phyloP scores from a whole-genome alignment of 2,329 filamentous ascomycete species.

The Nigrograna mackinnonii region DNA sequence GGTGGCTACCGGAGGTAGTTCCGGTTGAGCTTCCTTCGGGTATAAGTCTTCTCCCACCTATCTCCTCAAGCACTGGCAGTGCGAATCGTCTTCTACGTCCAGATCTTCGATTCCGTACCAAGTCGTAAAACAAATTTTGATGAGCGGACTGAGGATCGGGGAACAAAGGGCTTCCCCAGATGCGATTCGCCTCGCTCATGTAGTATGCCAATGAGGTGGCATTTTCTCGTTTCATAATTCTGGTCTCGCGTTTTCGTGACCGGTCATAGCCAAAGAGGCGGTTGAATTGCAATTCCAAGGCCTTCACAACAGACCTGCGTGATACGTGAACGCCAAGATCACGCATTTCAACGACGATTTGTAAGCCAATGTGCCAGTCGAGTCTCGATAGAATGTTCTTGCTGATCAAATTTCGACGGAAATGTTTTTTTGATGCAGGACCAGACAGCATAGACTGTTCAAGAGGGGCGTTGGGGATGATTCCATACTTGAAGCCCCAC shows the following conservation, averaged over 20 bases:
- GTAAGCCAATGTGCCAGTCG: conserved; percentile 32
- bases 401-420: conserved; percentile 21
- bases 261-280: conserved; percentile 31
- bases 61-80: too few relatives aligned
- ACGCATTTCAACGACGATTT: conserved; percentile 28
- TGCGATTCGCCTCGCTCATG: conserved; percentile 26
- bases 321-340: conserved; percentile 30
- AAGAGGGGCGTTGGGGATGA: conserved; percentile 22
- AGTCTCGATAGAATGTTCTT: conserved; percentile 18
- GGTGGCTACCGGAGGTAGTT: too few relatives aligned
- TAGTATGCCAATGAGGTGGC: conserved; percentile 22
- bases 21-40: too few relatives aligned
- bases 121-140: too few relatives aligned
- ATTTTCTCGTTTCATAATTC: conserved; percentile 25
- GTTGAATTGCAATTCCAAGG: conserved; percentile 28
- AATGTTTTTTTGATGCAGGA: conserved; percentile 24
- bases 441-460: conserved; percentile 27
- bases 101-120: too few relatives aligned
- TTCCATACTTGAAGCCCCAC: conserved; percentile 37
- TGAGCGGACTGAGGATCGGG: too few relatives aligned
- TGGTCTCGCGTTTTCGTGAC: conserved; percentile 24
- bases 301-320: conserved; percentile 25
- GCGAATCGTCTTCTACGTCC: too few relatives aligned
- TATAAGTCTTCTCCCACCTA: too few relatives aligned
- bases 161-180: conserved; percentile 32